Base-by-base conservation (phyloP, 352 stramenopile genomes). In the Pythium monospermum region DNA sequence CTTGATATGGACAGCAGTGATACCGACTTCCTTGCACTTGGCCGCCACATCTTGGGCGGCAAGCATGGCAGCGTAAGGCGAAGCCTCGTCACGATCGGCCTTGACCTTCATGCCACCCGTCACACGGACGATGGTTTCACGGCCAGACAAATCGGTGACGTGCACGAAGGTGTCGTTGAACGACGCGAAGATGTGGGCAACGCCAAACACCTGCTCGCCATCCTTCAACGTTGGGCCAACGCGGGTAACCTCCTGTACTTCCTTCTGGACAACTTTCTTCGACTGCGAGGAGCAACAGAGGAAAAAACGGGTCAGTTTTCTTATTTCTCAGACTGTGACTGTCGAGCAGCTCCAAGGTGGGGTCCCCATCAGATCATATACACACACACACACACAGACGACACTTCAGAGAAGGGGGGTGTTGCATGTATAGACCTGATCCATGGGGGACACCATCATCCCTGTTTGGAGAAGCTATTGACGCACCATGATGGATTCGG, bases 111-210 rank as follows among this genome's bases (percentile, higher is more conserved):
- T 99, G 58, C 97, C 97, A 66, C 97, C 97, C 8, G 97, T 99
- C 43, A 99, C 96, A 76, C 97, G 96, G 59, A 98, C 93, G 71
- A 99, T 94, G 60, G 97, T 99, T 79, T 99, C 97, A 45, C 97
- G 86, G 66, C 97, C 97, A 52, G 96, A 99, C 39, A 99, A 86
- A 84, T 99, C 97, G 42, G 97, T 99, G 50, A 99, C 95, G 76
- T 99, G 97, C 57, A 99, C 96, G 76, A 99, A 99, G 52, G 97
- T 99, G 82, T 99, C 97, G 79, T 99, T 99, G 85, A 99, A 98
- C 62, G 91, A 99, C 49, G 97, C 97, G 76, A 99, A 99, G 76
- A 99, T 98, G 85, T 99, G 97, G 41, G 97, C 96, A 49, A 99
- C 96, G 53, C 89, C 97, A 66, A 99, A 99, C 52, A 99, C 94